Percentiles rank a stretch among this genome's conserved stretches.
Evolutionary conservation across 1,139 yeast species (phyloP).

Genomic region (Geotrichum citri-aurantii): DNA sequence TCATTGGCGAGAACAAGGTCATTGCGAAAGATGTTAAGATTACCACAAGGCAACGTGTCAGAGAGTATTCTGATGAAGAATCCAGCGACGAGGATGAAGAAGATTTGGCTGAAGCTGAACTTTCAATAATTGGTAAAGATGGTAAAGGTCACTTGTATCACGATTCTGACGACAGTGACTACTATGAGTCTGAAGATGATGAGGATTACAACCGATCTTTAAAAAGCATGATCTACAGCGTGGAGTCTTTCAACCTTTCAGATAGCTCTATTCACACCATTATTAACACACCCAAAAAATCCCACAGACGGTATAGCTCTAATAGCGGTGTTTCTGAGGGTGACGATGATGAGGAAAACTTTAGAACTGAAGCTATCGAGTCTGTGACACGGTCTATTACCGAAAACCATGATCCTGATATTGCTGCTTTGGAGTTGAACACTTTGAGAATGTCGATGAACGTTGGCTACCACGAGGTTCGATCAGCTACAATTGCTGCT

Average conservation of each 20-base stretch:
- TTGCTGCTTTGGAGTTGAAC: conserved; percentile 85
- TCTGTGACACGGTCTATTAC: conserved; percentile 88
- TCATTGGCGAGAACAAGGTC: conserved; percentile 44
- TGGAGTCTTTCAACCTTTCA: conserved; percentile 62
- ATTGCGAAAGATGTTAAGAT: conserved; percentile 31
- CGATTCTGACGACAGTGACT: conserved; percentile 45
- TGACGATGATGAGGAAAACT: conserved; percentile 69
- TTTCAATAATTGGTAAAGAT: conserved; percentile 47
- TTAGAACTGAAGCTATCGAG: conserved; percentile 84
- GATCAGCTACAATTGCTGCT: conserved; percentile 73
- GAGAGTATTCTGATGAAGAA: conserved; percentile 29
- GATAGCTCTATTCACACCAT: conserved; percentile 60
- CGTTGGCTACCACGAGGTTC: conserved; percentile 87
- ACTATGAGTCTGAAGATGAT: conserved; percentile 37
- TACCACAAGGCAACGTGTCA: conserved; percentile 31
- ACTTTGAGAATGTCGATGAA: conserved; percentile 97
- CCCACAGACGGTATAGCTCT: conserved; percentile 15
- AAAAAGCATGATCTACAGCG: conserved; percentile 46
- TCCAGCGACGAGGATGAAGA: conserved; percentile 29
- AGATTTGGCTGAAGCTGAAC: conserved; percentile 22
- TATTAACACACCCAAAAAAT: conserved; percentile 8
- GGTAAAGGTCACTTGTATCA: conserved; percentile 55
- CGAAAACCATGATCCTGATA: conserved; percentile 86
- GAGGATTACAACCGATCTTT: conserved; percentile 29
- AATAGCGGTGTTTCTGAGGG: conserved; percentile 28